phyloP scores from a whole-genome alignment of 2,329 filamentous ascomycete genomes.

The Bipolaris bicolor region DNA sequence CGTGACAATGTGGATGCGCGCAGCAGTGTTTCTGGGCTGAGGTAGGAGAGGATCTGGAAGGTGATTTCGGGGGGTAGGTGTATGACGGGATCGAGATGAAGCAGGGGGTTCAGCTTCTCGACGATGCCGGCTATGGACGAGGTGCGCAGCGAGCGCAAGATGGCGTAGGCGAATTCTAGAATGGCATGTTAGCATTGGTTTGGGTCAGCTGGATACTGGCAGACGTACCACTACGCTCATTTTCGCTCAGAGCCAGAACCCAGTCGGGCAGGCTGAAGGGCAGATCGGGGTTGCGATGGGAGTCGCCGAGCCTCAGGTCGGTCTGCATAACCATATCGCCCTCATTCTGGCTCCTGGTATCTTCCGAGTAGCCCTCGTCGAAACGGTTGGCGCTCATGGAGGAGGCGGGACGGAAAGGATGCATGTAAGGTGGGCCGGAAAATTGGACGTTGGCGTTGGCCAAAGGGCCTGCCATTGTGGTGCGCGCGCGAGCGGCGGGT shows the following conservation, averaged over 20 bases:
- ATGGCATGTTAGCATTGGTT: slow-evolving; percentile 9
- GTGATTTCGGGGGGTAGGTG: slow-evolving; percentile 90
- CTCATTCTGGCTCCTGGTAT: slow-evolving; percentile 60
- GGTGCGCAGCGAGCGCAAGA: slow-evolving; percentile 79
- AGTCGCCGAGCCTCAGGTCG: slow-evolving; percentile 43
- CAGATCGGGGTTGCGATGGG: slow-evolving; percentile 41
- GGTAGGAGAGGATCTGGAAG: slow-evolving; percentile 83
- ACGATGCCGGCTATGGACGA: slow-evolving; percentile 81
- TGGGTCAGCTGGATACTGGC: neutral
- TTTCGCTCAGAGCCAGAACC: slow-evolving; percentile 61
- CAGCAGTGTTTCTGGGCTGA: slow-evolving; percentile 81
- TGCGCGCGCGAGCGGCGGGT: slow-evolving; percentile 16
- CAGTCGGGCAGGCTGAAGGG: slow-evolving; percentile 58
- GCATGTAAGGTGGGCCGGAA: slow-evolving; percentile 42
- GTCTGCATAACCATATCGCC: slow-evolving; percentile 50
- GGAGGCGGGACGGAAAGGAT: slow-evolving; percentile 44
- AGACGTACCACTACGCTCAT: slow-evolving; percentile 60
- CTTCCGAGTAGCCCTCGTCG: slow-evolving; percentile 88
- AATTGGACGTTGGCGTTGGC: slow-evolving; percentile 35
- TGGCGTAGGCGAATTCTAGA: slow-evolving; percentile 77
- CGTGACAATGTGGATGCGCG: slow-evolving; percentile 79
- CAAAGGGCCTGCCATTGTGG: slow-evolving; percentile 43
- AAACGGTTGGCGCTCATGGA: slow-evolving; percentile 55
- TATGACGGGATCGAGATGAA: slow-evolving; percentile 90
- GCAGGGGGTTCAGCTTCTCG: slow-evolving; percentile 76